Percentiles rank a stretch among this genome's conserved stretches.
These are phyloP conservation scores for Moricandia arvensis DNA, from an alignment of 345 rosid species.

Conservation along the genomic window DNA sequence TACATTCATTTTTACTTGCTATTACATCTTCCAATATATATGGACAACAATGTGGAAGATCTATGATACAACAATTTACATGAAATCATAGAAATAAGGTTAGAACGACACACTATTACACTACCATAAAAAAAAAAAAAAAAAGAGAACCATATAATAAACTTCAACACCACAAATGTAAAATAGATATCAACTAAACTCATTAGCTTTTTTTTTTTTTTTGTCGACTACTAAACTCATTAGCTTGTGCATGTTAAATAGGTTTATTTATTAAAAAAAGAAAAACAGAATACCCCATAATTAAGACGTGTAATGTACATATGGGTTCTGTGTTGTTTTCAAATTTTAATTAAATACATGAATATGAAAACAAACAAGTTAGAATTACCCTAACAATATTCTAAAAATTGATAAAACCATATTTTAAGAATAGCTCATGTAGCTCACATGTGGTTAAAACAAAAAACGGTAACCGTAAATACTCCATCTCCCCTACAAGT, in stretches of 20 bases:
- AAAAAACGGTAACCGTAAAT: not conserved
- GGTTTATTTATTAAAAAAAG: too few species aligned
- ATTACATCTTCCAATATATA: not conserved
- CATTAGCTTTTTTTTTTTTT: not conserved
- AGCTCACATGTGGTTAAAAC: not conserved
- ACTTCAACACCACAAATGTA: not conserved
- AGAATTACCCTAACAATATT: slow-evolving; percentile 7
- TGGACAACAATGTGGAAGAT: not conserved
- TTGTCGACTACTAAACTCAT: too few species aligned
- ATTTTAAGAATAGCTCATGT: slow-evolving; percentile 1
- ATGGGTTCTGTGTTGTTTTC: not conserved
- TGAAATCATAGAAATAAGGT: not conserved
- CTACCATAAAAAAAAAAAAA: not conserved
- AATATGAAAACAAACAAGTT: not conserved
- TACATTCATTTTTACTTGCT: not conserved
- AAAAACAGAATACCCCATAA: not conserved
- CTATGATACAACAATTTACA: not conserved
- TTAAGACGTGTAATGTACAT: not conserved
- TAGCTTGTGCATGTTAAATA: not conserved
- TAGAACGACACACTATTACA: not conserved
- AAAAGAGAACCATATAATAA: not conserved
- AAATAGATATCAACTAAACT: not conserved
- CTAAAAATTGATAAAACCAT: not conserved
- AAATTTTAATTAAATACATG: not conserved
- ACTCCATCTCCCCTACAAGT: slow-evolving; percentile 3